Percentiles rank a stretch among this genome's conserved stretches.
These are phyloP conservation scores for Phlebiopsis gigantea DNA, from an alignment of 768 basidiomycete genomes.

Conservation along the genomic window DNA sequence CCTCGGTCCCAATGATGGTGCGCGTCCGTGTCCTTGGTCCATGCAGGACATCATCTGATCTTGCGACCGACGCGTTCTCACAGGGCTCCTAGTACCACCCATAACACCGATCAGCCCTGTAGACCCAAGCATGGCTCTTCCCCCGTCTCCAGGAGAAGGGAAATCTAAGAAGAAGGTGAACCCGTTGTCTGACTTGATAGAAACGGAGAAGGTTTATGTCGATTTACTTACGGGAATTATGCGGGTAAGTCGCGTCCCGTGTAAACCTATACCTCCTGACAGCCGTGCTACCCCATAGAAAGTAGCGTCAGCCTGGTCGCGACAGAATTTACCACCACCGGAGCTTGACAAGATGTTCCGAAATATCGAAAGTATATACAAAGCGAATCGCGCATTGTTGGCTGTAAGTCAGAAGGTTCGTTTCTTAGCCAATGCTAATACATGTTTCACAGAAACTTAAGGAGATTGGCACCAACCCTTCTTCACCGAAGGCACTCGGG, in stretches of 20 bases:
- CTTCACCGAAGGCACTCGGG: conserved; percentile 89
- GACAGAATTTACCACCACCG: conserved; percentile 87
- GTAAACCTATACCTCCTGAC: background rate
- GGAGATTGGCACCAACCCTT: conserved; percentile 89
- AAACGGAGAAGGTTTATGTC: conserved; percentile 90
- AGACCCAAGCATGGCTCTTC: conserved; percentile 24
- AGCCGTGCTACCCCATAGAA: conserved; percentile 45
- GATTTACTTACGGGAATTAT: conserved; percentile 88
- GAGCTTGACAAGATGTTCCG: conserved; percentile 94
- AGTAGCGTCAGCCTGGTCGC: conserved; percentile 97
- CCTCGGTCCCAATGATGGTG: conserved; percentile 7
- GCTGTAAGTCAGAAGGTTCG: conserved; percentile 40
- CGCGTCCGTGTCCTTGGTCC: conserved; percentile 1
- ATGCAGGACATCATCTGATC: background rate
- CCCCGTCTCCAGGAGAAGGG: conserved; percentile 24
- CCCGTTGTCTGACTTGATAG: conserved; percentile 87
- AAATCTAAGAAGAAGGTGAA: conserved; percentile 68
- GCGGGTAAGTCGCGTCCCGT: conserved; percentile 52
- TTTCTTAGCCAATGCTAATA: conserved; percentile 7
- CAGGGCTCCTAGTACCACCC: conserved; percentile 9
- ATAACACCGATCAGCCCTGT: conserved; percentile 15
- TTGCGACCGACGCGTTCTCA: background rate
- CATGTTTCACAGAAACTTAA: conserved; percentile 66
- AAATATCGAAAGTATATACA: conserved; percentile 87
- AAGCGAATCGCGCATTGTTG: conserved; percentile 80